These are phyloP conservation scores for Serendipita sp. DNA, from an alignment of 768 basidiomycete genomes.

Conservation along the genomic window DNA sequence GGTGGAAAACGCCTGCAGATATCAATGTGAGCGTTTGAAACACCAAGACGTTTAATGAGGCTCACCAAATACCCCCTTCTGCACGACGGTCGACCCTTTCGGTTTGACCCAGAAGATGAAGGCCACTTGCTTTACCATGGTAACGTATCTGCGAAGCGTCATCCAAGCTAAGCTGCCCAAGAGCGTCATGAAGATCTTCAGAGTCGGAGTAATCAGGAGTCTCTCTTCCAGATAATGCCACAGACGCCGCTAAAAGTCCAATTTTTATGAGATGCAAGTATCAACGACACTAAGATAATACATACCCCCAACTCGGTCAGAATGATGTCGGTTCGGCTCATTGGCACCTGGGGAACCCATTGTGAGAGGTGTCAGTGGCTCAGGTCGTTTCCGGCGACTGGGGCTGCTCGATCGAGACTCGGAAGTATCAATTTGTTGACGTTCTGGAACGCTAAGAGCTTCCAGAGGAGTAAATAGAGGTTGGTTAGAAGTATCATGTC, in stretches of 20 bases:
- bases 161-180: conserved; percentile 76
- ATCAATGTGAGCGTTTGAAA: background rate
- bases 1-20: conserved; percentile 46
- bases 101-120: conserved; percentile 54
- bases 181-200: conserved; percentile 39
- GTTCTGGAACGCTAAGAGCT: no score
- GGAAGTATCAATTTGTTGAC: background rate
- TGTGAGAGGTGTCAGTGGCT: background rate
- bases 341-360: background rate
- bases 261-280: no score
- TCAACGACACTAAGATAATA: no score
- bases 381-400: background rate
- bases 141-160: conserved; percentile 76
- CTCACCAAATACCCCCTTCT: conserved; percentile 61
- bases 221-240: background rate
- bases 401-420: conserved; percentile 1
- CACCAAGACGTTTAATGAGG: conserved; percentile 7
- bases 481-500: no score
- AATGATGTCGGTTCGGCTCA: background rate
- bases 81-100: conserved; percentile 48
- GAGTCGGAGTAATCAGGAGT: conserved; percentile 9
- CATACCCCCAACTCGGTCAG: background rate
- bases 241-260: background rate
- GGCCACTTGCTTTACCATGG: conserved; percentile 71
- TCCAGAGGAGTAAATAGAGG: no score